A percentile compares a stretch with the other conserved stretches of the same genome.
Evolutionary conservation across 176 grass and related monocot genomes (phyloP).

Genomic region (Carex cristatella): DNA sequence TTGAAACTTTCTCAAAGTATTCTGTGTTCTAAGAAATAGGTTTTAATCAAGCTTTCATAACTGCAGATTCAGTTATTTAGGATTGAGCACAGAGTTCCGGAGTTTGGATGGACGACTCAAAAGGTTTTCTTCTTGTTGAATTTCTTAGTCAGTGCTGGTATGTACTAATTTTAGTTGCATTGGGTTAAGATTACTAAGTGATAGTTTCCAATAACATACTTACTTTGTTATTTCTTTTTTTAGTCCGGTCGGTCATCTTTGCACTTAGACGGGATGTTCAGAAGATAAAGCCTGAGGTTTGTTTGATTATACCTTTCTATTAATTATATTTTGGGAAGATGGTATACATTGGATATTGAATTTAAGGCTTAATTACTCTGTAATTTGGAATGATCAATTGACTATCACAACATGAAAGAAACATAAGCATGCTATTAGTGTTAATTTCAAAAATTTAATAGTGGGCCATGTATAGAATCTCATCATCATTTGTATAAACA

Average conservation of each 20-base stretch:
- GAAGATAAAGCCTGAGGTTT: conserved; percentile 54
- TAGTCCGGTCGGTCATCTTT: conserved; percentile 61
- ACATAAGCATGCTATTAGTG: neutral
- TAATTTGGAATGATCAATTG: neutral
- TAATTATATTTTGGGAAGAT: neutral
- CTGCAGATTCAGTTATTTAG: conserved; percentile 70
- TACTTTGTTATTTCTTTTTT: conserved; percentile 19
- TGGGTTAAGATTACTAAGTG: neutral
- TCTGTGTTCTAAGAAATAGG: neutral
- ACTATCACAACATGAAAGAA: neutral
- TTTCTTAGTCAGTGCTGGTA: conserved; percentile 81
- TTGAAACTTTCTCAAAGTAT: conserved; percentile 13
- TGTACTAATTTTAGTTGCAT: neutral
- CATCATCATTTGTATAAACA: neutral
- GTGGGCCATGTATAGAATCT: neutral
- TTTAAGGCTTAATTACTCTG: neutral
- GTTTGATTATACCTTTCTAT: conserved; percentile 22
- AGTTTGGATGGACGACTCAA: conserved; percentile 96
- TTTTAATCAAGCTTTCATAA: neutral
- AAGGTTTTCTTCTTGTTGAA: conserved; percentile 92
- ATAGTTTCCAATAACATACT: conserved; percentile 6
- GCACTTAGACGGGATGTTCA: conserved; percentile 52
- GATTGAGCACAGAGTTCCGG: conserved; percentile 77
- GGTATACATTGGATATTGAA: neutral
- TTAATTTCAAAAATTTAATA: neutral